These are phyloP conservation scores for Calocybe gangraenosa DNA, from an alignment of 768 basidiomycete species.

Conservation along the genomic window DNA sequence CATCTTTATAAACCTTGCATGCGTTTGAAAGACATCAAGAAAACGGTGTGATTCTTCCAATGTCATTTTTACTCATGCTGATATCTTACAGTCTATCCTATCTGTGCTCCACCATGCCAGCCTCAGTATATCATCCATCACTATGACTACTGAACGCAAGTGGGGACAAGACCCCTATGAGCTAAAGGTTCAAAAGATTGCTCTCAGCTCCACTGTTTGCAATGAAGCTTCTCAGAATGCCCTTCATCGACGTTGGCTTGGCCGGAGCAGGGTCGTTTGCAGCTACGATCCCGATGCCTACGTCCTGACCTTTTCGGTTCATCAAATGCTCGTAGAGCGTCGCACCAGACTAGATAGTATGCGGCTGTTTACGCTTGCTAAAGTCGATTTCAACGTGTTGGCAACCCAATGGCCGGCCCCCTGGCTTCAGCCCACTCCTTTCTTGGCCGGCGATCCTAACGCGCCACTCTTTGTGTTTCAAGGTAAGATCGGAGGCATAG, in stretches of 20 bases:
- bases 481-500: slow-evolving; percentile 37
- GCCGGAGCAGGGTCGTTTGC: slow-evolving; percentile 29
- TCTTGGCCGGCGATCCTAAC: slow-evolving; percentile 56
- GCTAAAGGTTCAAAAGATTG: slow-evolving; percentile 36
- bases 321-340: slow-evolving; percentile 43
- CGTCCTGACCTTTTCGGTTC: slow-evolving; percentile 37
- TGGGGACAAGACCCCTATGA: slow-evolving; percentile 35
- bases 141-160: slow-evolving; percentile 34
- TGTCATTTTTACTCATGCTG: neutral
- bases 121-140: slow-evolving; percentile 44
- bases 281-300: slow-evolving; percentile 47
- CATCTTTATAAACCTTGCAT: slow-evolving; percentile 29
- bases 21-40: slow-evolving; percentile 35
- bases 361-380: slow-evolving; percentile 41
- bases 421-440: slow-evolving; percentile 44
- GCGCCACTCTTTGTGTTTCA: slow-evolving; percentile 50
- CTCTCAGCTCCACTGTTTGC: slow-evolving; percentile 42
- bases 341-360: slow-evolving; percentile 28
- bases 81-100: slow-evolving; percentile 40
- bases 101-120: slow-evolving; percentile 40
- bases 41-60: slow-evolving; percentile 28
- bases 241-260: slow-evolving; percentile 52
- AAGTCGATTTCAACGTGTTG: slow-evolving; percentile 35
- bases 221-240: slow-evolving; percentile 33
- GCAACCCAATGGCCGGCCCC: slow-evolving; percentile 60